Conservation (phyloP, 2,329 filamentous ascomycete genomes). For the Ophiostoma fasciatum region DNA sequence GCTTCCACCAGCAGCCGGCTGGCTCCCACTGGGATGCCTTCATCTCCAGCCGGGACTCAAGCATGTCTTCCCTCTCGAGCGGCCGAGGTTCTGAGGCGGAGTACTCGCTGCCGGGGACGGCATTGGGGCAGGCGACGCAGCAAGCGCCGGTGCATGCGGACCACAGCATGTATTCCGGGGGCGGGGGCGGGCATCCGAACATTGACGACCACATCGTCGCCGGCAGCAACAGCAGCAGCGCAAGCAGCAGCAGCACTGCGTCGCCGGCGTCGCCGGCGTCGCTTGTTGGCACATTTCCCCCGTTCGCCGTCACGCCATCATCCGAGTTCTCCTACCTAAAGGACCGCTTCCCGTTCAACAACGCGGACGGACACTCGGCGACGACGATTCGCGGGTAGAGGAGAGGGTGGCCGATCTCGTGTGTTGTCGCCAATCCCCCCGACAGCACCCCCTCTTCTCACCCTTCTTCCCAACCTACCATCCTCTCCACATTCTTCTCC, state of each 20-base stretch:
- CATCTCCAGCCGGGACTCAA: conserved; percentile 23
- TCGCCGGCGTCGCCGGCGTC: conserved; percentile 30
- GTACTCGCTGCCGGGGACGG: background rate
- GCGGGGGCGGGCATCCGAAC: too few relatives aligned
- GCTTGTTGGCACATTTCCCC: conserved; percentile 26
- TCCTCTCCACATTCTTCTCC: background rate
- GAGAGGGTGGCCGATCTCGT: background rate
- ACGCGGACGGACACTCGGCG: conserved; percentile 31
- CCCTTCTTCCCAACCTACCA: background rate
- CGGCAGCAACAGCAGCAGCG: conserved; percentile 12
- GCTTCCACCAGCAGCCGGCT: conserved; percentile 18
- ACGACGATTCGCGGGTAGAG: conserved; percentile 30
- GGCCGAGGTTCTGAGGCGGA: background rate
- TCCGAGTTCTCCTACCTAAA: conserved; percentile 26
- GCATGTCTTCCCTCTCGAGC: conserved; percentile 14
- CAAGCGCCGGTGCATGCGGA: too few relatives aligned
- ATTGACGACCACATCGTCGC: too few relatives aligned
- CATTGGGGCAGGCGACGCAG: conserved; percentile 8
- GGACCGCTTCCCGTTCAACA: conserved; percentile 34
- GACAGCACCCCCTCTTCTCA: too few relatives aligned
- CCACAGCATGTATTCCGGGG: too few relatives aligned
- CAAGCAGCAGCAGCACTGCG: conserved; percentile 14
- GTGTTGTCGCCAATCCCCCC: too few relatives aligned
- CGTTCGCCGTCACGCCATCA: conserved; percentile 31
- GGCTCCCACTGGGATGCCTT: conserved; percentile 29